These are phyloP conservation scores for Gossypium australe DNA, from an alignment of 345 rosid species.

Conservation along the genomic window DNA sequence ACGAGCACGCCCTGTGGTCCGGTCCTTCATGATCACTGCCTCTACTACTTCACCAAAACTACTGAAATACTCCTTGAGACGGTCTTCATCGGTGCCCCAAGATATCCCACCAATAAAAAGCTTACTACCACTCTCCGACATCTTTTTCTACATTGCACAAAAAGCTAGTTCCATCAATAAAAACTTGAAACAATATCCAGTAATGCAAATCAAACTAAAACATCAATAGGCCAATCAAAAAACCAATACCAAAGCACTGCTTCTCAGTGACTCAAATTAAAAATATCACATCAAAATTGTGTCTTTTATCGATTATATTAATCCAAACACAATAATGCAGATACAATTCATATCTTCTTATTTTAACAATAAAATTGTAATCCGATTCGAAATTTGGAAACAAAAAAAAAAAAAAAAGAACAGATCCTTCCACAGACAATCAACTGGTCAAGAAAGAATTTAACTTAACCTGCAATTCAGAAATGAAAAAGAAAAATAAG, in stretches of 20 bases:
- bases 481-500: not conserved
- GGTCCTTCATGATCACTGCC: constrained; percentile 4
- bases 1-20: not conserved
- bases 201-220: not conserved
- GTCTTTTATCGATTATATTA: not conserved
- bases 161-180: not conserved
- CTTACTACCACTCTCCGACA: not conserved
- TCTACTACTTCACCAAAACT: not conserved
- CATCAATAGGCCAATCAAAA: not conserved
- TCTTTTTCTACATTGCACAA: not conserved
- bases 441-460: not conserved
- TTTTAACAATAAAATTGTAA: not conserved
- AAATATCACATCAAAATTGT: not conserved
- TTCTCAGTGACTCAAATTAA: not conserved
- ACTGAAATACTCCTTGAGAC: not conserved
- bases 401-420: no score
- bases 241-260: not conserved
- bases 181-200: not conserved
- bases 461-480: not conserved
- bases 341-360: not conserved
- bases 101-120: not conserved
- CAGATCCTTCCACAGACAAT: not conserved
- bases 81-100: not conserved
- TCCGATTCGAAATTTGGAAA: not conserved
- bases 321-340: not conserved